Evolutionary conservation across 257 asterid species (phyloP).

Genomic region (Lithospermum erythrorhizon): DNA sequence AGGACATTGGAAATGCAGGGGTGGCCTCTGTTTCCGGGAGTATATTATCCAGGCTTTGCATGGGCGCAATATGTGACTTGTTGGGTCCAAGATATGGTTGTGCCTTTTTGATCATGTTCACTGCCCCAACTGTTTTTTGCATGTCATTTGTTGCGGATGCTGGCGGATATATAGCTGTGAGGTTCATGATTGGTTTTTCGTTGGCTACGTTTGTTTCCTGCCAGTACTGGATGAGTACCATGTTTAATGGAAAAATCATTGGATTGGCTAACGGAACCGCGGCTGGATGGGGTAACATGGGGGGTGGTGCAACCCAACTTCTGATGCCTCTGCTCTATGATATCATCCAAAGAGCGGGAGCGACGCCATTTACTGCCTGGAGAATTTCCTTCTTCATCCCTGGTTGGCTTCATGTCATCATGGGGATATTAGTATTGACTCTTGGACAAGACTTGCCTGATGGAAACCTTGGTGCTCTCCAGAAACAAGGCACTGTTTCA

Average conservation of each 20-base stretch:
- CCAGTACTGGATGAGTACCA: constrained; percentile 48
- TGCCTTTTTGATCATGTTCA: constrained; percentile 37
- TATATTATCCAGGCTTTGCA: constrained; percentile 45
- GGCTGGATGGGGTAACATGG: constrained; percentile 60
- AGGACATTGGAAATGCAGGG: constrained; percentile 59
- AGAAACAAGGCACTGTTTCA: constrained; percentile 35
- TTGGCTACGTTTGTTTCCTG: constrained; percentile 52
- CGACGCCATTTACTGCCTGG: constrained; percentile 49
- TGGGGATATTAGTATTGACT: constrained; percentile 30
- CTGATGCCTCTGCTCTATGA: constrained; percentile 45
- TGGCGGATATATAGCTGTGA: constrained; percentile 31
- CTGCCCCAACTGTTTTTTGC: constrained; percentile 46
- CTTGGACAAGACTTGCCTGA: constrained; percentile 60
- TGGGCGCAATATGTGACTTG: constrained; percentile 58
- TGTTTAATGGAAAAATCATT: constrained; percentile 38
- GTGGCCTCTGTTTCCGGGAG: constrained; percentile 56
- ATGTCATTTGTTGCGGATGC: constrained; percentile 32
- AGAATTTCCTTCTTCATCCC: constrained; percentile 52
- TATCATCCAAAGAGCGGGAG: constrained; percentile 18
- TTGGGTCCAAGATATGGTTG: constrained; percentile 51
- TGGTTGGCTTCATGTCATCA: constrained; percentile 41
- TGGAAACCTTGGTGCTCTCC: constrained; percentile 41
- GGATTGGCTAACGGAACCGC: constrained; percentile 48
- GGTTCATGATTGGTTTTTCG: constrained; percentile 55
- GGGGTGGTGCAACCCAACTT: constrained; percentile 50